These are phyloP conservation scores for Ophiostoma ulmi DNA, from an alignment of 2,329 filamentous ascomycete genomes.

Conservation along the genomic window DNA sequence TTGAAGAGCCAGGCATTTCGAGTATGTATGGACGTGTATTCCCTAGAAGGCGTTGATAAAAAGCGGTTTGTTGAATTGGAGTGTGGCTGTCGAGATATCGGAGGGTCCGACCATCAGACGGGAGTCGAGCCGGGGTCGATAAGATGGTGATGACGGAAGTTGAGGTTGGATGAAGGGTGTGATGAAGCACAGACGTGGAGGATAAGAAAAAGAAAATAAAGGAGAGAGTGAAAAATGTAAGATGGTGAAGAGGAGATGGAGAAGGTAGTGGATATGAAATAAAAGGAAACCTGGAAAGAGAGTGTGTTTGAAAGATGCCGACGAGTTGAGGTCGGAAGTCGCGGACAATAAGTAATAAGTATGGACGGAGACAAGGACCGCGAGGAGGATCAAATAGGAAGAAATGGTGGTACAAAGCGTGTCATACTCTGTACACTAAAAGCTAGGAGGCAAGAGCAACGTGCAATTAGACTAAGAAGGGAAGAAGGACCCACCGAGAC, in stretches of 20 bases:
- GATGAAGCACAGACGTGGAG: not conserved
- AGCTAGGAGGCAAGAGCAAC: slow-evolving; percentile 6
- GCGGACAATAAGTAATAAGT: not conserved
- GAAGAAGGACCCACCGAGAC: slow-evolving; percentile 7
- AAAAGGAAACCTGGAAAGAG: not conserved
- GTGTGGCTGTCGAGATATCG: not conserved
- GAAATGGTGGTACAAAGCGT: not conserved
- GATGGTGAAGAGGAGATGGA: not conserved
- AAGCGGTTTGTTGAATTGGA: not conserved
- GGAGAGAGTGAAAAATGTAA: not conserved
- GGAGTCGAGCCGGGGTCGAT: not conserved
- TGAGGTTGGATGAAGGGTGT: not conserved
- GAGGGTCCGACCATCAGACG: not conserved
- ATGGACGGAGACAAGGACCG: not conserved
- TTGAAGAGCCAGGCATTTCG: slow-evolving; percentile 61
- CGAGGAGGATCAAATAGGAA: not conserved
- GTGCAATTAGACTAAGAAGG: slow-evolving; percentile 2
- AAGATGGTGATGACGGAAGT: not conserved
- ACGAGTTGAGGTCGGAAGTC: slow-evolving; percentile 8
- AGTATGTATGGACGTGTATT: not conserved
- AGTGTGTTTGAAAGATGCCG: not conserved
- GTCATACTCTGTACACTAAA: slow-evolving; percentile 1
- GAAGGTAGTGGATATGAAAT: not conserved
- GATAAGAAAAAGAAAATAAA: slow-evolving; percentile 13
- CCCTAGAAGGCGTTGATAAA: not conserved